Evolutionary conservation across 2,329 filamentous ascomycete genomes (phyloP), one percentile per base, ranked within the genome.

Genomic region (Sclerotinia sclerotiorum): DNA sequence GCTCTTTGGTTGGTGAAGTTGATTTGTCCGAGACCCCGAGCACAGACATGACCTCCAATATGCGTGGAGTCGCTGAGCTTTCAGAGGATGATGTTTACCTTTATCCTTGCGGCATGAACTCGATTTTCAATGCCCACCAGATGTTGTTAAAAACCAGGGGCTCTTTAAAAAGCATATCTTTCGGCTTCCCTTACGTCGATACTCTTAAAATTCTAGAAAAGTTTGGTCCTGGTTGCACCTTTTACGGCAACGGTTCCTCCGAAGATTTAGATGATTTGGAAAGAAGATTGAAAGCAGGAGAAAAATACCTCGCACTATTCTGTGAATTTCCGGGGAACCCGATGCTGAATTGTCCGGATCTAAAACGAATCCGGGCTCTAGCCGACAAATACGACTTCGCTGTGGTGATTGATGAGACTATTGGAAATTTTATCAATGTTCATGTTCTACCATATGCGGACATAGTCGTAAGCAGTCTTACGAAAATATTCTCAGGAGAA

Each of bases 101-200:
- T 0, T 94, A 91, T 73, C 92, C 94, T 0, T 90, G 87, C 52
- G 95, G 95, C 49, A 99, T 99, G 94, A 97, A 93, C 76, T 88
- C 94, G 64, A 97, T 99, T 56, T 99, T 93, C 81, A 93, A 92
- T 74, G 85, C 91, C 0, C 95, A 99, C 77, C 88, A 90, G 61
- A 87, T 87, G 55, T 82, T 97, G 63, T 81, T 94, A 71, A 81
- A 83, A 64, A 84, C 87, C 0, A 86, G 89, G 49, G 88, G 88
- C 3, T 81, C 84, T 10, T 77, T 86, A 69, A 91, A 92, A 79
- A 96, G 93, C 78, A 88, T 99, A 76, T 94, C 90, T 76, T 97
- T 93, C 76, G 95, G 95, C n/a, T 99, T 99, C 74, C 93, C 95
- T 0, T 99, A 99, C 74, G 92, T 97, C 65, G 95, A 99, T 79